A percentile compares a stretch with the other conserved stretches of the same genome.
Conservation (phyloP, 345 rosid species). For the Citrus reticulata region DNA sequence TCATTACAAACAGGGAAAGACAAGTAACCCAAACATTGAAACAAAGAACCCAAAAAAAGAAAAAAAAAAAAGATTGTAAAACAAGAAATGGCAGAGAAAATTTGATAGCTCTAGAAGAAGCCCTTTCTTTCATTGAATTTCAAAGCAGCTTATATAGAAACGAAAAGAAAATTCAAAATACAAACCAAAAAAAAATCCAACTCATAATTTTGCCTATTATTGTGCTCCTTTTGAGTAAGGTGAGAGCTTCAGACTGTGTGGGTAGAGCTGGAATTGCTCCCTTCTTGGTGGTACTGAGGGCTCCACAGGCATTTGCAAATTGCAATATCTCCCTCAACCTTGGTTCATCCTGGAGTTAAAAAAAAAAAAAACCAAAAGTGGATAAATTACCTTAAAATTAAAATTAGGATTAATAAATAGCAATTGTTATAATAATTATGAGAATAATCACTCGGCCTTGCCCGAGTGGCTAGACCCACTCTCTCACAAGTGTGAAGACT, state of each 20-base stretch:
- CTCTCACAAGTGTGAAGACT: no score
- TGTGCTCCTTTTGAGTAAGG: conserved; percentile 29
- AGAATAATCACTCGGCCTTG: neutral
- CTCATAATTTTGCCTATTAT: neutral
- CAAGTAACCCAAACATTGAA: neutral
- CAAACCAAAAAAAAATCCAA: neutral
- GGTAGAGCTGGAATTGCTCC: conserved; percentile 99
- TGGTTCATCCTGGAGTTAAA: conserved; percentile 52
- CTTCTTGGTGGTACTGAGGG: conserved; percentile 91
- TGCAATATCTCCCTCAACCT: conserved; percentile 68
- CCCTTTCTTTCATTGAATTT: neutral
- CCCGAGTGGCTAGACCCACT: no score
- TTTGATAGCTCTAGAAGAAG: neutral
- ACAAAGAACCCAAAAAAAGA: neutral
- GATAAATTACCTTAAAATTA: neutral
- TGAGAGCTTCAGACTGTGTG: conserved; percentile 47
- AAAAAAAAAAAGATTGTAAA: no score
- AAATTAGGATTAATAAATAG: neutral
- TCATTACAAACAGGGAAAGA: neutral
- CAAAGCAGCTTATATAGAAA: neutral
- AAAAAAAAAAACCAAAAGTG: neutral
- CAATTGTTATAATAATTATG: neutral
- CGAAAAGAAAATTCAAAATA: neutral
- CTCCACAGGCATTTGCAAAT: conserved; percentile 93
- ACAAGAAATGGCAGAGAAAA: neutral